phyloP scores from a whole-genome alignment of 2,329 filamentous ascomycete genomes.

The Colletotrichum musicola region DNA sequence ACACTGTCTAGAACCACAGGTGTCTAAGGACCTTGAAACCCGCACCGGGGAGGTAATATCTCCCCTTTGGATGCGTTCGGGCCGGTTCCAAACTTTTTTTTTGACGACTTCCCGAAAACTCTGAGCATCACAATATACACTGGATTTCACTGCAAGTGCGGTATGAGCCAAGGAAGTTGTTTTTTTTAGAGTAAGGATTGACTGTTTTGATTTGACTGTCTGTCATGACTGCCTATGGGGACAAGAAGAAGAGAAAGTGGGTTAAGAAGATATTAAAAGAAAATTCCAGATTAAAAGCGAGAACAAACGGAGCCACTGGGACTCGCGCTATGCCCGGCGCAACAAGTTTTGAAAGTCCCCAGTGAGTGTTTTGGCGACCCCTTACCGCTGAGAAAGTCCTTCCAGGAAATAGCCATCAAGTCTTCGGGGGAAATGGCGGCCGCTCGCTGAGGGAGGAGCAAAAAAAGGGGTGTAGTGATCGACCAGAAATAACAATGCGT shows the following conservation, averaged over 20 bases:
- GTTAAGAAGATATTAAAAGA: constrained; percentile 31
- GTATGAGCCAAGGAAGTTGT: neutral
- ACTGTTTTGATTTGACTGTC: constrained; percentile 15
- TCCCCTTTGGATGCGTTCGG: neutral
- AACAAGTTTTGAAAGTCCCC: constrained; percentile 33
- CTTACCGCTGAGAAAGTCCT: constrained; percentile 5
- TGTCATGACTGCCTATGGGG: constrained; percentile 1
- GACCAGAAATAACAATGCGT: neutral
- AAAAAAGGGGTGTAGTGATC: neutral
- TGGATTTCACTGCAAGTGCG: neutral
- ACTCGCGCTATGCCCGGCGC: constrained; percentile 24
- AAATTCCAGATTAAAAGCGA: constrained; percentile 24
- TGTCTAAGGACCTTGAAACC: neutral
- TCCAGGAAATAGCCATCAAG: constrained; percentile 20
- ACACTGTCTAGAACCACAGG: neutral
- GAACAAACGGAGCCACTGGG: constrained; percentile 17
- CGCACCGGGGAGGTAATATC: neutral
- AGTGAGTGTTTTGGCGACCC: constrained; percentile 1
- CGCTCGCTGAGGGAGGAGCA: constrained; percentile 1
- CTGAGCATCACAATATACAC: neutral
- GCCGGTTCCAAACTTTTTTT: neutral
- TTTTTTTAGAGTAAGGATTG: constrained; percentile 20
- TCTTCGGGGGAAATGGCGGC: constrained; percentile 16
- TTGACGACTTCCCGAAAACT: neutral
- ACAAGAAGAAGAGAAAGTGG: constrained; percentile 27